Conservation (phyloP, 2,329 filamentous ascomycete genomes). For the Diaporthe nobilis region DNA sequence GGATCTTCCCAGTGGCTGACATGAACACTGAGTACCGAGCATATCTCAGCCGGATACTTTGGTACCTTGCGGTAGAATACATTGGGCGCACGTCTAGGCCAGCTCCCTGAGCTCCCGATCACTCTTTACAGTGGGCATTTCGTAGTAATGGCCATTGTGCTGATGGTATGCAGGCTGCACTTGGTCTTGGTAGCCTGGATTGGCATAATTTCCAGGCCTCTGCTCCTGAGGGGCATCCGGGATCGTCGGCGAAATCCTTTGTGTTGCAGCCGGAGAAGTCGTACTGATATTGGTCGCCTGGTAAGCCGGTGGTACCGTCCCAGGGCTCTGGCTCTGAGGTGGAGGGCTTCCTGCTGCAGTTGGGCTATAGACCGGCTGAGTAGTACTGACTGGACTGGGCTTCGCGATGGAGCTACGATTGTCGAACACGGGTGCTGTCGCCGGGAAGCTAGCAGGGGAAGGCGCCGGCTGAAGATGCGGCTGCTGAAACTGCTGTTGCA, state of each 20-base stretch:
- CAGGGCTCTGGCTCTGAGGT: constrained; percentile 37
- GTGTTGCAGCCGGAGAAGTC: background rate
- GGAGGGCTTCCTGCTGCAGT: constrained; percentile 45
- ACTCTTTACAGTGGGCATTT: constrained; percentile 50
- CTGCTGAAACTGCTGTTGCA: constrained; percentile 35
- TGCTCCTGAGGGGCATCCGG: constrained; percentile 32
- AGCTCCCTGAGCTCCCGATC: constrained; percentile 53
- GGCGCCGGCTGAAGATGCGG: constrained; percentile 5
- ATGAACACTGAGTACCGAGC: background rate
- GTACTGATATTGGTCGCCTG: constrained; percentile 8
- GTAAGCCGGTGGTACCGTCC: constrained; percentile 22
- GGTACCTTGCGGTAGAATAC: background rate
- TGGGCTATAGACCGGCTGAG: constrained; percentile 40
- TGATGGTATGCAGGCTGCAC: constrained; percentile 32
- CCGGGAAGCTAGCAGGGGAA: constrained; percentile 24
- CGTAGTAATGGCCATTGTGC: constrained; percentile 43
- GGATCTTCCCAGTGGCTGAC: background rate
- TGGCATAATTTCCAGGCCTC: background rate
- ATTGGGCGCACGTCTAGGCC: constrained; percentile 41
- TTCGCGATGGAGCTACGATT: constrained; percentile 39
- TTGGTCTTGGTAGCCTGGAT: constrained; percentile 1
- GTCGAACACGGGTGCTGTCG: background rate
- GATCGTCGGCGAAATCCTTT: constrained; percentile 19
- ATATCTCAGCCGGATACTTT: background rate
- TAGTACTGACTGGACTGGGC: constrained; percentile 33